Base-by-base conservation (phyloP, 305 asterid species). In the Andrographis paniculata region DNA sequence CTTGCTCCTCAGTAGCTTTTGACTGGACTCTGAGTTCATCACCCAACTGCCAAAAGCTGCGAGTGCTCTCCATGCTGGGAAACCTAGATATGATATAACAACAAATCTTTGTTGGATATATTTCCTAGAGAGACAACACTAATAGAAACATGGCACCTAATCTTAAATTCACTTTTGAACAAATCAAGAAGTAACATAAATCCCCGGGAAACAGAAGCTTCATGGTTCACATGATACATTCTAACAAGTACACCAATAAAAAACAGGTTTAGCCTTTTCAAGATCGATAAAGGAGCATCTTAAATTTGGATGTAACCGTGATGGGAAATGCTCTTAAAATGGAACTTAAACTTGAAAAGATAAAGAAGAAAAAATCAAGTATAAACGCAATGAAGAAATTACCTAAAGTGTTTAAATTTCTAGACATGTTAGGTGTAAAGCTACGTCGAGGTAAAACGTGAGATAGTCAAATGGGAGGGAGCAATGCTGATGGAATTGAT, bases 11-110 rank as follows among this genome's bases (percentile, higher is more conserved):
- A 0, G 91, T 58, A 23, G 70, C 89, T 64, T 72, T 78, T 31
- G 91, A 58, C 65, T 85, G 98, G 17, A 94, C 94, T 55, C 98
- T 91, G 42, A 89, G 91, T 55, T 80, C 93, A 27, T 89, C 93
- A 0, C 98, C 94, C 20, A 85, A 67, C 53, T 85, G 98, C 94
- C 98, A 89, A 68, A 73, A 89, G 85, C 84, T 69, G 49, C 56
- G 58, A 59, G 71, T 56, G 31, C 59, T 59, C 70, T 82, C 94
- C 94, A 84, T 85, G 45, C 64, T 74, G 63, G 66, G 67, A 61
- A 58, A 41, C 28, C 60, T 56, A 44, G 49, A 58, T 18, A 49
- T 13, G 45, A 17, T 12, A 22, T 6, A 12, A 37, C 43, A 15
- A 16, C 17, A 13, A 21, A 23, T 37, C n/a, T 19, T 20, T 13